Evolutionary conservation across 176 grass and related monocot genomes (phyloP).

Genomic region (Pontederia paniculata): DNA sequence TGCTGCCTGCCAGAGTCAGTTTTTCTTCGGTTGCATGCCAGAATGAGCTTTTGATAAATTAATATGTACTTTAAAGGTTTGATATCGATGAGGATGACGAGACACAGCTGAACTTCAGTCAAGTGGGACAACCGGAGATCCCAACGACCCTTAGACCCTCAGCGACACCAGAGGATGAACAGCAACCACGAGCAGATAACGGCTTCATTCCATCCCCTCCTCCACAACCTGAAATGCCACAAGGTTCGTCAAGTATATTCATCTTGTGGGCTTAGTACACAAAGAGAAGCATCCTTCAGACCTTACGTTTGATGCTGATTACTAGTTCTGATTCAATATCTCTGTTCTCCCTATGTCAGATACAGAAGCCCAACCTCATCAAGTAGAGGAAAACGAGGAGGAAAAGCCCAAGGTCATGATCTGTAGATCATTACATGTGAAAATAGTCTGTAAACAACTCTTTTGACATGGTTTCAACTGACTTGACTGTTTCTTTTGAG

Average conservation of each 20-base stretch:
- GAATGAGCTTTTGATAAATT: neutral
- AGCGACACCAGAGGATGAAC: conserved; percentile 36
- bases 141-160: conserved; percentile 42
- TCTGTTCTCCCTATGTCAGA: conserved; percentile 27
- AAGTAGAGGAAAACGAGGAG: conserved; percentile 27
- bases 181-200: conserved; percentile 22
- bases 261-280: too few species aligned
- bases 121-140: conserved; percentile 32
- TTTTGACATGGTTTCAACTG: too few species aligned
- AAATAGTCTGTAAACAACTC: neutral
- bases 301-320: neutral
- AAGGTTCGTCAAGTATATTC: conserved; percentile 37
- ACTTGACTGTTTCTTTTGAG: too few species aligned
- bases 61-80: conserved; percentile 32
- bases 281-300: neutral
- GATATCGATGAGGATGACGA: conserved; percentile 74
- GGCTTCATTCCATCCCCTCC: conserved; percentile 14
- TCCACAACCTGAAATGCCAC: conserved; percentile 35
- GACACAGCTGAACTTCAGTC: conserved; percentile 42
- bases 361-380: conserved; percentile 13
- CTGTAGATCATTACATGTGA: neutral
- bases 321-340: neutral
- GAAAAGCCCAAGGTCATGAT: conserved; percentile 32
- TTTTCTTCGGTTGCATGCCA: neutral
- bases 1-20: too few species aligned